Conservation (phyloP, 2,329 filamentous ascomycete genomes). For the Trichoderma semiorbis region DNA sequence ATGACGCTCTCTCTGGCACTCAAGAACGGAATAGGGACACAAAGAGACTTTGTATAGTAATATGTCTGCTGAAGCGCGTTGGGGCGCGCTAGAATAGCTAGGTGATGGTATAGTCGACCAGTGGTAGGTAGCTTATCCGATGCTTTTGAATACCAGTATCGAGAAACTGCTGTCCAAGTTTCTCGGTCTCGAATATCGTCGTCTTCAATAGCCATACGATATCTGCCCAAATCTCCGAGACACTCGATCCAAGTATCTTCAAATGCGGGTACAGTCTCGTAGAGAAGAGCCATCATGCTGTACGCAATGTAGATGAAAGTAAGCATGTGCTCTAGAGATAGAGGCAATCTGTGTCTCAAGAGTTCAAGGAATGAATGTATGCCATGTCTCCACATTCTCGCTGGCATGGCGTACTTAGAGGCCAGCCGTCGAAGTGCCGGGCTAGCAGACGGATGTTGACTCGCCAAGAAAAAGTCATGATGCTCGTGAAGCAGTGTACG, state of each 20-base stretch:
- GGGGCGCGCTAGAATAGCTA: constrained; percentile 73
- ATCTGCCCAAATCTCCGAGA: constrained; percentile 78
- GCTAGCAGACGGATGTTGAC: constrained; percentile 77
- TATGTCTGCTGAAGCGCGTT: constrained; percentile 69
- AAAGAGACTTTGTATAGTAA: constrained; percentile 68
- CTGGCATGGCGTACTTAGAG: constrained; percentile 84
- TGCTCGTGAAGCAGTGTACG: constrained; percentile 77
- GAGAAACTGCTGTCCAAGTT: constrained; percentile 74
- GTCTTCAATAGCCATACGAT: constrained; percentile 87
- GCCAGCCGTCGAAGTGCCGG: constrained; percentile 65
- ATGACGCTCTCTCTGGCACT: constrained; percentile 68
- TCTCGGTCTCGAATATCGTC: constrained; percentile 71
- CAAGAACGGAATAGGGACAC: constrained; percentile 62
- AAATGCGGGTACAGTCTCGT: constrained; percentile 80
- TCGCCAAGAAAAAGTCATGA: constrained; percentile 82
- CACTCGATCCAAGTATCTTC: constrained; percentile 93
- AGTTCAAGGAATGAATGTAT: constrained; percentile 84
- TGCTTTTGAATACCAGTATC: constrained; percentile 81
- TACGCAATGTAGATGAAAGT: constrained; percentile 88
- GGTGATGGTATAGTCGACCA: constrained; percentile 81
- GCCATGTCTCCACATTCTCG: constrained; percentile 88
- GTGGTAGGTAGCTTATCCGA: constrained; percentile 72
- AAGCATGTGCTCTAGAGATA: constrained; percentile 82
- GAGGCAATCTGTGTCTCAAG: constrained; percentile 68
- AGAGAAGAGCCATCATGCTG: constrained; percentile 80